These are phyloP conservation scores for Graphilbum ipis-grandicollis DNA, from an alignment of 2,329 filamentous ascomycete species.

Conservation along the genomic window DNA sequence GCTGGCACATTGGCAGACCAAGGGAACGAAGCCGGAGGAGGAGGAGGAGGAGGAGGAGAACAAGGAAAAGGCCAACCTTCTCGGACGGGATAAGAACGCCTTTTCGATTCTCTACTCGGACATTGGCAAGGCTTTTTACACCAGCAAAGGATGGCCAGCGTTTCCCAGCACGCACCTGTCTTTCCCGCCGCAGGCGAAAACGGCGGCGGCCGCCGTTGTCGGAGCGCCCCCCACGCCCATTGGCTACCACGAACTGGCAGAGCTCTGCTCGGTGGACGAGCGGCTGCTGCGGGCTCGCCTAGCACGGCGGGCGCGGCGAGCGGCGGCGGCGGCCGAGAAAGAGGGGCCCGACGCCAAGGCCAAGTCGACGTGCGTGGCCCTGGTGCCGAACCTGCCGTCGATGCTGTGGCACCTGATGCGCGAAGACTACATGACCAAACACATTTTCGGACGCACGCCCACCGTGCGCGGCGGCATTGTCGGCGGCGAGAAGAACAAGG, in stretches of 20 bases:
- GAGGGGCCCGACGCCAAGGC: conserved; percentile 21
- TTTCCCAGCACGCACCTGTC: conserved; percentile 58
- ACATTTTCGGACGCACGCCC: conserved; percentile 39
- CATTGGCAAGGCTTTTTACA: conserved; percentile 72
- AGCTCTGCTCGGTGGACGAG: conserved; percentile 48
- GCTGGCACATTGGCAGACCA: conserved; percentile 20
- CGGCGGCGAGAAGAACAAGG: conserved; percentile 8
- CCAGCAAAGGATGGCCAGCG: conserved; percentile 56
- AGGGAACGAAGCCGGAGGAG: conserved; percentile 1
- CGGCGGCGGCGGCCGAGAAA: conserved; percentile 6
- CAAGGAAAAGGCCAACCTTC: conserved; percentile 13
- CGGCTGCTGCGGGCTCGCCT: conserved; percentile 38
- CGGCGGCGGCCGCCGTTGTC: conserved; percentile 9
- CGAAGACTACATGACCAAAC: conserved; percentile 58
- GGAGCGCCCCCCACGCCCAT: conserved; percentile 23
- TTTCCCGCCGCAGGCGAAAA: conserved; percentile 25
- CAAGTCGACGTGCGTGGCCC: conserved; percentile 35
- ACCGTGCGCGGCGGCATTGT: conserved; percentile 50
- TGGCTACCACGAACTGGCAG: conserved; percentile 39
- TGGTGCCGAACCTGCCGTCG: conserved; percentile 49
- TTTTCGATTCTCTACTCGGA: conserved; percentile 79
- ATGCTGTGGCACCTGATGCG: conserved; percentile 65
- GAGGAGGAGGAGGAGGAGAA: conserved; percentile 12
- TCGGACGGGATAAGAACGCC: no score
- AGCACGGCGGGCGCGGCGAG: conserved; percentile 9